Evolutionary conservation across 305 asterid genomes (phyloP).

Genomic region (Fraxinus baroniana): DNA sequence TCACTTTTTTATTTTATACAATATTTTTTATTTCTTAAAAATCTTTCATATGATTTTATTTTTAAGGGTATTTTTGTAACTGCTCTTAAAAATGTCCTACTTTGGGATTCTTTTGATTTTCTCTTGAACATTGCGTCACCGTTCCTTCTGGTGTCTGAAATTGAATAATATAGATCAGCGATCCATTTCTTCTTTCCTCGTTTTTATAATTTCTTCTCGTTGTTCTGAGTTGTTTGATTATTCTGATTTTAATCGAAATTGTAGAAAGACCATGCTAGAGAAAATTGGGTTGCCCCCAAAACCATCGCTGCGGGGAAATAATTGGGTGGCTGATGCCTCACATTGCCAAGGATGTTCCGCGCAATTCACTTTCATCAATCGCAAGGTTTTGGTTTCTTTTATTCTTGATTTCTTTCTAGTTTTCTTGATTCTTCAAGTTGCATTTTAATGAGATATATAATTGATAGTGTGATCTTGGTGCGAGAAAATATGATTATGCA

Average conservation of each 20-base stretch:
- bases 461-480: not conserved
- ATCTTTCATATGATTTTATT: too few relatives aligned
- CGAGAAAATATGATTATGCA: not conserved
- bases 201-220: not conserved
- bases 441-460: not conserved
- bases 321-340: constrained; percentile 91
- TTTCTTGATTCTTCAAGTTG: not conserved
- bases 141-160: not conserved
- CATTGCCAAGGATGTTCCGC: constrained; percentile 97
- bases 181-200: not conserved
- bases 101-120: not conserved
- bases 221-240: not conserved
- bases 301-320: constrained; percentile 81
- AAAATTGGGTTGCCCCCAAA: constrained; percentile 88
- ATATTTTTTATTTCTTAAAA: too few relatives aligned
- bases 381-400: constrained; percentile 68
- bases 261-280: constrained; percentile 67
- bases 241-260: not conserved
- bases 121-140: not conserved
- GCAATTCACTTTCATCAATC: constrained; percentile 94
- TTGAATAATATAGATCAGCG: not conserved
- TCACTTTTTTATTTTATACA: too few relatives aligned
- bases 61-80: too few relatives aligned
- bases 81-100: not conserved
- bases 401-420: not conserved